Base-by-base conservation (phyloP, 2,329 filamentous ascomycete genomes). In the Didymellaceae sp. region DNA sequence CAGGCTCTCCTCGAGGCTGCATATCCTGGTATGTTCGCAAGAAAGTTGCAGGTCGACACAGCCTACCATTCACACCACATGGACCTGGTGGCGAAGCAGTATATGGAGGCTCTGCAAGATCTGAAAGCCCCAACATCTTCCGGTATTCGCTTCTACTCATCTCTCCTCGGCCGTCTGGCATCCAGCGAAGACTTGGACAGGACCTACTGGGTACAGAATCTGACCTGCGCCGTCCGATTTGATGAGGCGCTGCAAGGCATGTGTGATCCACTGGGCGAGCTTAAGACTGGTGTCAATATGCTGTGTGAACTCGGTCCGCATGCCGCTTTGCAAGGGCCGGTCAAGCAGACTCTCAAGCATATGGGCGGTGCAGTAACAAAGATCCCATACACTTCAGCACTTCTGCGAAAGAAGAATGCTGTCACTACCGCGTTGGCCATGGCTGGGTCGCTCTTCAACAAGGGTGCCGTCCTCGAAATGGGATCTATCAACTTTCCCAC, bases 1-100 rank as follows among this genome's bases (percentile, higher is more conserved):
- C 35, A 3, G 56, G 70, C 50, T 67, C 64, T 5, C 0, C 52
- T 80, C 0, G 59, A 73, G 1, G 59, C 67, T 3, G 58, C 73
- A 16, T 28, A 28, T 13, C 26, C 26, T 13, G 60, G 68, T 3
- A 66, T 70, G 6, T 80, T 80, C 51, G 68, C 64, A 3, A 65
- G 74, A 1, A 51, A 63, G 10, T 70, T 81, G 2, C 26, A 37
- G 8, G 59, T 68, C 7, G 57, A 67, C 2, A 52, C 35, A 13
- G 65, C 67, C 1, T 70, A 70, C 40, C 67, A 70, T 37, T 69
- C 66, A 4, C 41, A 51, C 16, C 57, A 63, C n/a, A 67, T 68
- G 59, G n/a, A 34, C 3, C 32, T 37, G 4, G 24, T 58, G 16
- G 51, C 38, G 6, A 39, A 48, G 5, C 45, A 59, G 17, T 70